Percentiles rank a stretch among this genome's conserved stretches.
Evolutionary conservation across 1,284 basidiomycete genomes (phyloP).

Genomic region (Boletus hoseneyae): DNA sequence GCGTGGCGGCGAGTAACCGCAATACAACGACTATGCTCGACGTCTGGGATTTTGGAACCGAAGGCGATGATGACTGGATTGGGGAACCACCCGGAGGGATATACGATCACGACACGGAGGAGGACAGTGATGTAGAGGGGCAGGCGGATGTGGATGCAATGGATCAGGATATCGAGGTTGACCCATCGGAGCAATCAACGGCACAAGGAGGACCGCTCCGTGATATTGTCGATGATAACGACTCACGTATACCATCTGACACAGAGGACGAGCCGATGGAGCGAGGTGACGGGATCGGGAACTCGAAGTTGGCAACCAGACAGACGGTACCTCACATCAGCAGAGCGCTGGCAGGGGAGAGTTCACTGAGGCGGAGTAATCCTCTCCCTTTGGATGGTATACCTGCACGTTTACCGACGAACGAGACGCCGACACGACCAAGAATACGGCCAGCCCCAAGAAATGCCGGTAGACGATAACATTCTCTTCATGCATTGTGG

Average conservation of each 20-base stretch:
- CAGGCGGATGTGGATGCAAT: constrained; percentile 58
- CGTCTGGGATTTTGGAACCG: constrained; percentile 82
- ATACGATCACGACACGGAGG: constrained; percentile 53
- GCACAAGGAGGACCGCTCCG: constrained; percentile 42
- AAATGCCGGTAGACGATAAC: constrained; percentile 28
- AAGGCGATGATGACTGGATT: constrained; percentile 57
- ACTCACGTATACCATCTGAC: constrained; percentile 22
- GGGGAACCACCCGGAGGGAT: constrained; percentile 49
- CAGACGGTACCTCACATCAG: constrained; percentile 15
- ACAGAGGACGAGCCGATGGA: constrained; percentile 34
- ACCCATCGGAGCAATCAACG: constrained; percentile 48
- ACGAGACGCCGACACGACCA: constrained; percentile 64
- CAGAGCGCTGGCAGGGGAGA: constrained; percentile 18
- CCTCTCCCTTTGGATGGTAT: constrained; percentile 24
- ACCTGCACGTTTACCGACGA: constrained; percentile 37
- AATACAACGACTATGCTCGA: constrained; percentile 76
- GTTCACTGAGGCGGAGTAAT: constrained; percentile 22
- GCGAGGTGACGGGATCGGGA: constrained; percentile 31
- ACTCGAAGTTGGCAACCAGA: constrained; percentile 37
- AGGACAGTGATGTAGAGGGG: constrained; percentile 52
- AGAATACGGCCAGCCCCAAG: constrained; percentile 37
- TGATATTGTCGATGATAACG: constrained; percentile 32
- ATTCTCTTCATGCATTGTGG: not conserved
- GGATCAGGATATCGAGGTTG: constrained; percentile 59
- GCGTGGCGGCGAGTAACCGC: constrained; percentile 88